These are phyloP conservation scores for Acrodontium crateriforme DNA, from an alignment of 2,329 filamentous ascomycete genomes.

Conservation along the genomic window DNA sequence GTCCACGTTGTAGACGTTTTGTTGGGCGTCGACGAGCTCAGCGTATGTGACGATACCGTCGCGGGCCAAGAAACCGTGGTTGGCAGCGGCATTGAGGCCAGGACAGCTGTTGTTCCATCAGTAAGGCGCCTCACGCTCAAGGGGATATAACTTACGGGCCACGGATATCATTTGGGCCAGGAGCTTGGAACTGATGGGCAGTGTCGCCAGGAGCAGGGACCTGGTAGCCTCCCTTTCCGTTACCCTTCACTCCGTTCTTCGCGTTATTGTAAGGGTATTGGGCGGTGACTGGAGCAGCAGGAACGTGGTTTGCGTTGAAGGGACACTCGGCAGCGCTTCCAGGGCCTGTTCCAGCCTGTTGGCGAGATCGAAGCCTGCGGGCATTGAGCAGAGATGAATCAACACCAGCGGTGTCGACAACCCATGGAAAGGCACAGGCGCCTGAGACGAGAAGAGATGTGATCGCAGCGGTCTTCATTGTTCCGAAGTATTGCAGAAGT, in stretches of 20 bases:
- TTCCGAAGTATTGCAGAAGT: too few species aligned
- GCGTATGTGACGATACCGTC: conserved; percentile 30
- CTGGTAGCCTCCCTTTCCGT: conserved; percentile 28
- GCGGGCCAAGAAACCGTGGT: conserved; percentile 30
- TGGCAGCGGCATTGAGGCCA: conserved; percentile 30
- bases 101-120: conserved; percentile 18
- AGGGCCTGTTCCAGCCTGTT: conserved; percentile 18
- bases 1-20: conserved; percentile 33
- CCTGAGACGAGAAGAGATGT: conserved; percentile 13
- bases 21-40: conserved; percentile 33
- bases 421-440: conserved; percentile 26
- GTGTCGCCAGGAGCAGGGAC: conserved; percentile 30
- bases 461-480: conserved; percentile 15
- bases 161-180: conserved; percentile 26
- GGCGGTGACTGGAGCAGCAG: conserved; percentile 22
- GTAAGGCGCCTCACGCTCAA: conserved; percentile 5
- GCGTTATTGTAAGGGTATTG: conserved; percentile 31
- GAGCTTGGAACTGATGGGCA: conserved; percentile 25
- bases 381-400: conserved; percentile 20
- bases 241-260: conserved; percentile 28
- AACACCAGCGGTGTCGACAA: conserved; percentile 23
- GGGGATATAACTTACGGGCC: conserved; percentile 12
- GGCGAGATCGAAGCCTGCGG: conserved; percentile 11
- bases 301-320: conserved; percentile 26
- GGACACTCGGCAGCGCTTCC: conserved; percentile 22